Conservation (phyloP, 345 rosid species). For the Salix koriyanagi region DNA sequence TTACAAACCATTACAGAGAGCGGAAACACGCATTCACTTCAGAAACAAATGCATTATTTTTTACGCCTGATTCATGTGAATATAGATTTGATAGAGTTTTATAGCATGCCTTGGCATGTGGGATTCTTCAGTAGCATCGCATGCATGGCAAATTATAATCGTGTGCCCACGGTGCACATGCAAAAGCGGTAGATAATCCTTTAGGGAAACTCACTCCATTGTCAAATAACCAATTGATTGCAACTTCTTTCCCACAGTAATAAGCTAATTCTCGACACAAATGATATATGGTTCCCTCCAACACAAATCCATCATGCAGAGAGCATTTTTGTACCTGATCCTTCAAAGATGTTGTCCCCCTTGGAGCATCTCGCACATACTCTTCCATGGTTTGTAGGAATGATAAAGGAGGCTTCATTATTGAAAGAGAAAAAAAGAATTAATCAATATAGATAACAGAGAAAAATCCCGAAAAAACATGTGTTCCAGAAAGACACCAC, state of each 20-base stretch:
- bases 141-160: background rate
- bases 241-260: background rate
- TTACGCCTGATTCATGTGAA: background rate
- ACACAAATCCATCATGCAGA: background rate
- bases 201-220: background rate
- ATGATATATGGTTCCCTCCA: background rate
- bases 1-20: background rate
- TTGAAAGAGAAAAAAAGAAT: background rate
- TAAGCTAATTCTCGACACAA: background rate
- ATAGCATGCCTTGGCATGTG: background rate
- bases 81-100: background rate
- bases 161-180: background rate
- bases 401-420: slow-evolving; percentile 75
- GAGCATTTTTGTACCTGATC: slow-evolving; percentile 54
- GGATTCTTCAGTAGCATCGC: background rate
- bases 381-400: slow-evolving; percentile 99
- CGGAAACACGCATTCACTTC: background rate
- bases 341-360: slow-evolving; percentile 48
- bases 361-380: slow-evolving; percentile 83
- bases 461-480: background rate
- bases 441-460: background rate
- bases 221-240: background rate
- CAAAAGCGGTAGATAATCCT: background rate
- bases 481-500: slow-evolving; percentile 2
- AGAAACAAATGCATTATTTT: background rate